phyloP scores from a whole-genome alignment of 345 rosid genomes.

The Boechera retrofracta region DNA sequence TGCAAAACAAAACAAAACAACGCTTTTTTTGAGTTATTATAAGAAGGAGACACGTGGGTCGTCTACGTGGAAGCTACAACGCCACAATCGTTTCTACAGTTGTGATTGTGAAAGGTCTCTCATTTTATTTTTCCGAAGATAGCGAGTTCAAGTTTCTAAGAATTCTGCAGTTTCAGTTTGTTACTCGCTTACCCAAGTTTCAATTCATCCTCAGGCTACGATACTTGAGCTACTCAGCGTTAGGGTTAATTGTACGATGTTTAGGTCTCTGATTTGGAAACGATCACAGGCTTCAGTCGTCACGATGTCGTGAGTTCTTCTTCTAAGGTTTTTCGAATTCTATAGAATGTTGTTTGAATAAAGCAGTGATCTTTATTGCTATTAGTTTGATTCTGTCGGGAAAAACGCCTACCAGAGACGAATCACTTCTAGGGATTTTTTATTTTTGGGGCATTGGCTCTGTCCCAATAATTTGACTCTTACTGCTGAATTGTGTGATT shows the following conservation, averaged over 20 bases:
- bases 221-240: constrained; percentile 4
- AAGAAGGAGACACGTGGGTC: constrained; percentile 23
- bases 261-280: constrained; percentile 45
- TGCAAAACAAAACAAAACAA: no score
- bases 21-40: no score
- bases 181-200: constrained; percentile 14
- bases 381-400: not conserved
- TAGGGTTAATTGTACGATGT: constrained; percentile 19
- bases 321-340: not conserved
- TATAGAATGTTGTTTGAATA: not conserved
- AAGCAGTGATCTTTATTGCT: constrained; percentile 28
- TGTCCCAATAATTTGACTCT: not conserved
- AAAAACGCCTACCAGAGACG: constrained; percentile 2
- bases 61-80: constrained; percentile 40
- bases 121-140: not conserved
- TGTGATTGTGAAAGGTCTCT: constrained; percentile 12
- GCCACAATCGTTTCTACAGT: constrained; percentile 25
- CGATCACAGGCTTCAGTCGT: constrained; percentile 36
- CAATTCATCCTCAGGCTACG: not conserved
- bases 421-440: constrained; percentile 13
- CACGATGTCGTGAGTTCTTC: constrained; percentile 45
- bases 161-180: not conserved
- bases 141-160: no score
- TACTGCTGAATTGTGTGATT: constrained; percentile 12
- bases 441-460: not conserved